Evolutionary conservation across 2,329 filamentous ascomycete genomes (phyloP).

Genomic region (Saccharata proteae): DNA sequence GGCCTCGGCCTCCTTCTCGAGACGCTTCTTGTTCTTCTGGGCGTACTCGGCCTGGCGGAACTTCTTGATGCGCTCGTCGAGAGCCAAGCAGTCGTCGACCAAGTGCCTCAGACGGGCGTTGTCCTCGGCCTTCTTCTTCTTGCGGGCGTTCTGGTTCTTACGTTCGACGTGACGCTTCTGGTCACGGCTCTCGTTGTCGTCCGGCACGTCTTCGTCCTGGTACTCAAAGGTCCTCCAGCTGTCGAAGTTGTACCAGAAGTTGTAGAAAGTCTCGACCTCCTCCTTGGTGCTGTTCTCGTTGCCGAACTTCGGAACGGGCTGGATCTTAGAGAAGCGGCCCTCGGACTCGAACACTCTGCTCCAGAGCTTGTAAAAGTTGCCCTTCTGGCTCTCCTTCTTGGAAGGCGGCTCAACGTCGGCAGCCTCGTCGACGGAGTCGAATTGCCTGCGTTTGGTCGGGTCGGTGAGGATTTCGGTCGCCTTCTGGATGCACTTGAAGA

Average conservation of each 20-base stretch:
- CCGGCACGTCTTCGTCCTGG: slow-evolving; percentile 94
- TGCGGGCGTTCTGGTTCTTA: slow-evolving; percentile 94
- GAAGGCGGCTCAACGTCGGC: slow-evolving; percentile 84
- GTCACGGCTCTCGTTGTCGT: slow-evolving; percentile 97
- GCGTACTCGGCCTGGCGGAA: slow-evolving; percentile 89
- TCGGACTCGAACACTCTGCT: slow-evolving; percentile 80
- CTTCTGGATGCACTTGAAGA: slow-evolving; percentile 99
- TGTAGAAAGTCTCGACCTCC: slow-evolving; percentile 92
- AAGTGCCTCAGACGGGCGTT: slow-evolving; percentile 79
- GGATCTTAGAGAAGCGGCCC: slow-evolving; percentile 78
- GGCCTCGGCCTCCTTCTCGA: slow-evolving; percentile 84
- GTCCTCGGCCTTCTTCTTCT: slow-evolving; percentile 99
- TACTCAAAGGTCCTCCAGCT: slow-evolving; percentile 97
- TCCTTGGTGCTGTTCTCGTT: slow-evolving; percentile 74
- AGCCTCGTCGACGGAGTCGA: slow-evolving; percentile 88
- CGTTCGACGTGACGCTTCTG: slow-evolving; percentile 97
- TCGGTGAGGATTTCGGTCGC: slow-evolving; percentile 88
- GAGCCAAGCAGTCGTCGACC: slow-evolving; percentile 72
- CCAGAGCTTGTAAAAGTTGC: slow-evolving; percentile 96
- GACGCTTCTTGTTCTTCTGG: slow-evolving; percentile 88
- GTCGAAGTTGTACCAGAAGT: slow-evolving; percentile 99
- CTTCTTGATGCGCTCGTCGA: slow-evolving; percentile 92
- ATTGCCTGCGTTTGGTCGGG: slow-evolving; percentile 85
- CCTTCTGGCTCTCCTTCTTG: slow-evolving; percentile 79
- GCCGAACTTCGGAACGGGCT: slow-evolving; percentile 80